Percentiles rank a stretch among this genome's conserved stretches.
Evolutionary conservation across 2,329 filamentous ascomycete species (phyloP).

Genomic region (Coleophoma eucalyptorum): DNA sequence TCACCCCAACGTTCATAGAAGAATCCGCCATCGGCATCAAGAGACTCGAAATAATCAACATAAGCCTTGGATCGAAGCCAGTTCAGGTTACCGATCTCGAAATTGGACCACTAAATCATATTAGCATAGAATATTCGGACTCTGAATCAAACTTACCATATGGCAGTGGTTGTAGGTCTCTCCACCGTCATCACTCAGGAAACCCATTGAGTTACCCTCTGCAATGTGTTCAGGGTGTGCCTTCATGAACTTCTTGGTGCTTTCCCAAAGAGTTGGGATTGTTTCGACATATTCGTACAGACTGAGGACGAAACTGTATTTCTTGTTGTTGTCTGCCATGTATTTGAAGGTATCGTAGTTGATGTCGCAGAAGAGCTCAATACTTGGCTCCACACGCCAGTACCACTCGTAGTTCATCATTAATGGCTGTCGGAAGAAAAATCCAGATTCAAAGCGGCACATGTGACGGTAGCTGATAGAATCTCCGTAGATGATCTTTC

Average conservation of each 20-base stretch:
- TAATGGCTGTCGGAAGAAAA: slow-evolving; percentile 94
- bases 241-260: slow-evolving; percentile 89
- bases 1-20: slow-evolving; percentile 99
- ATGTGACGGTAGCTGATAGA: slow-evolving; percentile 97
- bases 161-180: slow-evolving; percentile 96
- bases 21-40: slow-evolving; percentile 92
- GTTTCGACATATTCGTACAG: slow-evolving; percentile 94
- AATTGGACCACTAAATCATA: slow-evolving; percentile 83
- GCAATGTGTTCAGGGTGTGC: slow-evolving; percentile 85
- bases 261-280: slow-evolving; percentile 94
- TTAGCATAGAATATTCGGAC: too few relatives aligned
- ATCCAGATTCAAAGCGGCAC: slow-evolving; percentile 98
- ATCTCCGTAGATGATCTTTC: slow-evolving; percentile 98
- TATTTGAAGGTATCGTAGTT: slow-evolving; percentile 94
- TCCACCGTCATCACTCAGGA: slow-evolving; percentile 87
- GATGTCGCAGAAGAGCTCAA: slow-evolving; percentile 95
- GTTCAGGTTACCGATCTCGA: slow-evolving; percentile 89
- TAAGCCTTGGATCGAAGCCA: slow-evolving; percentile 92
- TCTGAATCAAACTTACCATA: slow-evolving; percentile 61
- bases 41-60: slow-evolving; percentile 81
- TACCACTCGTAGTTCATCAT: slow-evolving; percentile 99
- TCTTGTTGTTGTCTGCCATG: slow-evolving; percentile 96
- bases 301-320: slow-evolving; percentile 95
- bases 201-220: slow-evolving; percentile 81
- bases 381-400: slow-evolving; percentile 97